Evolutionary conservation across 306 rosid species (phyloP).

Genomic region (Sicyos baderoa): DNA sequence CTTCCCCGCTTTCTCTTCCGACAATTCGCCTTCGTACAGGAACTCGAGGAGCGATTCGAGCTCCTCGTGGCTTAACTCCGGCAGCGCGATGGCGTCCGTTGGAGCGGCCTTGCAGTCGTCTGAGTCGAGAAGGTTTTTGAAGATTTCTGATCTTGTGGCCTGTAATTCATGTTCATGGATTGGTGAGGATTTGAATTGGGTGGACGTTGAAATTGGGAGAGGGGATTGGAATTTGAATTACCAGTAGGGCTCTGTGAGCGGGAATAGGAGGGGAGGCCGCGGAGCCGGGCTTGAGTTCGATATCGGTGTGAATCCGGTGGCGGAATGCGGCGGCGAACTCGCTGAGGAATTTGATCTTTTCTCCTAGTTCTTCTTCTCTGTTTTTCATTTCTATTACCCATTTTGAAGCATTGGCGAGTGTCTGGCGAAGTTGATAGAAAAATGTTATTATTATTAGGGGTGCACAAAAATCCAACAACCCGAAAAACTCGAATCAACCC

Average conservation of each 20-base stretch:
- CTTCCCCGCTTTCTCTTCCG: conserved; percentile 38
- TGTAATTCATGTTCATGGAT: not conserved
- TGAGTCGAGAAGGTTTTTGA: conserved; percentile 57
- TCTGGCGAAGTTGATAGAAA: conserved; percentile 22
- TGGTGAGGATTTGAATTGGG: not conserved
- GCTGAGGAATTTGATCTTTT: conserved; percentile 38
- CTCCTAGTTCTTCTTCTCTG: conserved; percentile 28
- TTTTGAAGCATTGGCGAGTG: conserved; percentile 38
- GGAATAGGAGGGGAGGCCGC: conserved; percentile 42
- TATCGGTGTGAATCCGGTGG: conserved; percentile 55
- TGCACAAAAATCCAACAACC: too few relatives aligned
- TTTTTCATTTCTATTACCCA: conserved; percentile 32
- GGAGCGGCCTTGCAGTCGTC: conserved; percentile 65
- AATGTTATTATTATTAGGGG: too few relatives aligned
- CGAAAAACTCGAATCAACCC: too few relatives aligned
- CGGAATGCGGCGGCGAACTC: conserved; percentile 45
- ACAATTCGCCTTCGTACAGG: conserved; percentile 52
- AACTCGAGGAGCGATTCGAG: conserved; percentile 55
- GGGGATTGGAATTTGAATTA: conserved; percentile 1
- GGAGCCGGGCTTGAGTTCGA: conserved; percentile 39
- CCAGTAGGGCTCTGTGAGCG: conserved; percentile 62
- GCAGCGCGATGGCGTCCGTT: conserved; percentile 31
- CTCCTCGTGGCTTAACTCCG: conserved; percentile 53
- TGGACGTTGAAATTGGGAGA: not conserved
- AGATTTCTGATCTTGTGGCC: conserved; percentile 77